A percentile compares a stretch with the other conserved stretches of the same genome.
phyloP scores from a whole-genome alignment of 202 grass and related monocot species.

The Brachypodium distachyon region DNA sequence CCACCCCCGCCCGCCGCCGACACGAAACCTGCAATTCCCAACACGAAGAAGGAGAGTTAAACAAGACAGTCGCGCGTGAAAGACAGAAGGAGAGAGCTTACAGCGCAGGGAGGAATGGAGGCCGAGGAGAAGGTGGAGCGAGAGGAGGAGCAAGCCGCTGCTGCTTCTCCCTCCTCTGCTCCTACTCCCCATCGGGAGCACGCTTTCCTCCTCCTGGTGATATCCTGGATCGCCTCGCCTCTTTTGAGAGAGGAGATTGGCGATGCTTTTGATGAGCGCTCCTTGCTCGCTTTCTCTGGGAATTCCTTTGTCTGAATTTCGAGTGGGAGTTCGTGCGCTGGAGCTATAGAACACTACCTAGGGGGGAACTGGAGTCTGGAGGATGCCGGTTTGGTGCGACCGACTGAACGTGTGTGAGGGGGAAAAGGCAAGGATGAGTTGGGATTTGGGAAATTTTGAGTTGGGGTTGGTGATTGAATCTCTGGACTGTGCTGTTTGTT shows the following conservation, averaged over 20 bases:
- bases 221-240: background rate
- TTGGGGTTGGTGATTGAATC: background rate
- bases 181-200: conserved; percentile 35
- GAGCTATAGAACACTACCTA: no score
- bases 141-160: conserved; percentile 27
- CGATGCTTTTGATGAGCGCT: conserved; percentile 26
- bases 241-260: conserved; percentile 4
- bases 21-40: background rate
- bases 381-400: background rate
- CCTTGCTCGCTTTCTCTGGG: conserved; percentile 23
- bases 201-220: background rate
- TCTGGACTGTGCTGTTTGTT: conserved; percentile 5
- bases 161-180: conserved; percentile 28
- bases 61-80: background rate
- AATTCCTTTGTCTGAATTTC: background rate
- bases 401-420: no score
- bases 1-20: conserved; percentile 5
- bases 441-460: conserved; percentile 8
- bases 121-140: background rate
- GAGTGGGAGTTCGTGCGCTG: background rate
- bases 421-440: background rate
- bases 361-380: background rate
- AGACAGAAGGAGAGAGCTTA: background rate
- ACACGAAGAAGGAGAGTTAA: background rate
- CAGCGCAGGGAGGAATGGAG: background rate